Evolutionary conservation across 345 rosid genomes (phyloP), one percentile per base, ranked within the genome.

Genomic region (Odontarrhena argentea): DNA sequence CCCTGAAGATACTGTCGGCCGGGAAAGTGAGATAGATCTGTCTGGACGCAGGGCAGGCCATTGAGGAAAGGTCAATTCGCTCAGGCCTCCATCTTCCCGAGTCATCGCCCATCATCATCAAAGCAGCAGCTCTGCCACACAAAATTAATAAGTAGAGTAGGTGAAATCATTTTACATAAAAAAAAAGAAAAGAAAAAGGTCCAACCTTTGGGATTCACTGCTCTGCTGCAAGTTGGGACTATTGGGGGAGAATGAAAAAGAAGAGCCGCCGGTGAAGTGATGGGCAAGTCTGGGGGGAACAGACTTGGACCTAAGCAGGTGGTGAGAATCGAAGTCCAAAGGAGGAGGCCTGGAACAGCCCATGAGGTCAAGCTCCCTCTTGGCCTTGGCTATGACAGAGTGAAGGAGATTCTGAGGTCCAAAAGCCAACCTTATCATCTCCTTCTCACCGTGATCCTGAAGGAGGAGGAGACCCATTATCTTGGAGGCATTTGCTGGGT

Each of bases 21-120:
- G 92, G 96, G 82, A 89, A 87, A 28, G 96, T 89, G 74, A 89
- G 68, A 65, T 89, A 89, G 78, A 89, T 89, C 79, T 86, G 93
- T 65, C 93, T 81, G 1, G 94, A 83, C 37, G 82, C 85, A 3
- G 92, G 84, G 55, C 66, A 44, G 69, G 81, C 84, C 44, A 54
- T 52, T 3, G 18, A 44, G 5, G 76, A 75, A 18, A 86, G 78
- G 54, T 84, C 91, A 58, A 41, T 56, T 28, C 71, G 22, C 55
- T 55, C 71, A 11, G 53, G 66, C 61, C 84, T 71, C 61, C 76
- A 74, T 34, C 81, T 74, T 25, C 79, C 79, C 34, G 85, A 63
- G 67, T 81, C 87, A 22, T 85, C 88, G 34, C 84, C 79, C 72
- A 78, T 80, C 87, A 82, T 70, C 80, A 82, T 70, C 80, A 80